Base-by-base conservation (phyloP, 176 grass and related monocot genomes). In the Carex parvula region DNA sequence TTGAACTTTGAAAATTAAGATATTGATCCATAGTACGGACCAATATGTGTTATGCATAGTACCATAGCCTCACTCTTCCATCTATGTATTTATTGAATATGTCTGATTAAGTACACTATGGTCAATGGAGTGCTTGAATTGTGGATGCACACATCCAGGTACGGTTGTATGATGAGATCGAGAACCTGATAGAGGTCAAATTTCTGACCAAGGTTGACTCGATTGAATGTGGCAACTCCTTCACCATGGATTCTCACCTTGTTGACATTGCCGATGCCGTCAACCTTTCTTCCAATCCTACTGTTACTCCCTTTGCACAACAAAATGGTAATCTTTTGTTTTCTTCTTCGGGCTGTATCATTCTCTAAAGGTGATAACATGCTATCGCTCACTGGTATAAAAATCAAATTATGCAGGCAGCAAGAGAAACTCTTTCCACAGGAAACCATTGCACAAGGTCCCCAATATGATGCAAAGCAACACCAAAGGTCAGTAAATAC, bases 211-310 rank as follows among this genome's bases (percentile, higher is more conserved):
- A 89, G 73, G 29, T 15, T 79, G 95, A 94, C 24, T 58, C 71
- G 1, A 52, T 94, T 58, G 85, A 82, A 55, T 35, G 26, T 17
- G 89, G 95, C 12, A 78, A 81, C 8, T 75, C 84, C 24, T 6
- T 98, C 53, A 72, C 89, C 41, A 88, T 94, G 89, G 84, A 87
- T 7, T 75, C 79, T 87, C 84, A 94, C 83, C 91, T 98, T 84
- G 89, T 94, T 50, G 92, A 98, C 73, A 89, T 94, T 65, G 92
- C 87, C 26, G 82, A 89, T 48, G 63, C 57, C 70, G 24, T 87
- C 39, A 48, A 37, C 35, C 5, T 13, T 59, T 3, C 12, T 20
- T n/a, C 29, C 12, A 69, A 14, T 37, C 66, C 26, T 41, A 81
- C 75, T 20, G 71, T 66, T 60, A 83, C 57, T 63, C 21, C 37